Conservation (phyloP, 345 rosid species). For the Trapa incisa region DNA sequence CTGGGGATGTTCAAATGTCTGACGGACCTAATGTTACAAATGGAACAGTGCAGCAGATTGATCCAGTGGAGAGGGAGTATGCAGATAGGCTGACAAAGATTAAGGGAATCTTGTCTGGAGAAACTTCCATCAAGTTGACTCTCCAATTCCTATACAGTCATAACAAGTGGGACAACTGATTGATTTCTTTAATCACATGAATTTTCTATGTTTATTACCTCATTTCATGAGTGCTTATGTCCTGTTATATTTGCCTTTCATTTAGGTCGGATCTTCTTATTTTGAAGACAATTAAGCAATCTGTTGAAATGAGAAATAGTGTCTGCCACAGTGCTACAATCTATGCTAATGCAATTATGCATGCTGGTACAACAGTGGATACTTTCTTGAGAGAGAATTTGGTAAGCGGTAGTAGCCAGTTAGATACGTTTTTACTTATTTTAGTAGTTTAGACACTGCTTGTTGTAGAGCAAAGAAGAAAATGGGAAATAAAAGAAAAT, state of each 20-base stretch:
- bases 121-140: conserved; percentile 85
- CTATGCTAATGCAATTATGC: conserved; percentile 97
- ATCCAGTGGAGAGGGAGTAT: conserved; percentile 52
- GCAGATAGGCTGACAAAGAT: conserved; percentile 80
- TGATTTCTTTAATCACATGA: conserved; percentile 1
- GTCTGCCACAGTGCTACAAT: conserved; percentile 99
- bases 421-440: background rate
- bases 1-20: conserved; percentile 70
- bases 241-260: conserved; percentile 10
- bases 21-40: conserved; percentile 53
- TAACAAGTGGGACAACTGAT: conserved; percentile 51
- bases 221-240: background rate
- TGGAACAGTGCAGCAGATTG: conserved; percentile 28
- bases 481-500: background rate
- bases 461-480: background rate
- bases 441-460: too few relatives aligned
- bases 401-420: conserved; percentile 22
- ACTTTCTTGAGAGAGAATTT: conserved; percentile 94
- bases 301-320: conserved; percentile 96
- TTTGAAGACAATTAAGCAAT: conserved; percentile 91
- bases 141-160: conserved; percentile 87
- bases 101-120: conserved; percentile 88
- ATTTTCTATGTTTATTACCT: background rate
- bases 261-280: conserved; percentile 91
- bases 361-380: conserved; percentile 99